Evolutionary conservation across 306 rosid species (phyloP).

Genomic region (Sophora flavescens): DNA sequence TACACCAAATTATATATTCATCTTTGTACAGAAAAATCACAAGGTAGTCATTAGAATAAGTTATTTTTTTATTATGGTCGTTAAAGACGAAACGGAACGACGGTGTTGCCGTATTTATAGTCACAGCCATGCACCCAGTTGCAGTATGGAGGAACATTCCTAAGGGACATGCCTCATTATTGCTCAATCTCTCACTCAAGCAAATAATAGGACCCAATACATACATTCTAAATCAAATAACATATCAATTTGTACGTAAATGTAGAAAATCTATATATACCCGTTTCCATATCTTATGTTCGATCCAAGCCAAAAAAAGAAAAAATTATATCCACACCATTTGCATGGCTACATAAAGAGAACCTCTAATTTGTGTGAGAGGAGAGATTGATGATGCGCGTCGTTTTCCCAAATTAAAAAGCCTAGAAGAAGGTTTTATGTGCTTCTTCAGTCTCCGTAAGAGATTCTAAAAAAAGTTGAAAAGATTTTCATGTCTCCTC

Average conservation of each 20-base stretch:
- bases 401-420: conserved; percentile 35
- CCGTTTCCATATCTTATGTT: conserved; percentile 38
- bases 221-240: not conserved
- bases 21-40: not conserved
- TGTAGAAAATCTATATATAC: not conserved
- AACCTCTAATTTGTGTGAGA: conserved; percentile 37
- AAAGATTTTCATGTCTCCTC: conserved; percentile 57
- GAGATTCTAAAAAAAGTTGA: conserved; percentile 41
- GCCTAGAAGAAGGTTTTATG: conserved; percentile 14
- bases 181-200: not conserved
- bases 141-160: conserved; percentile 59
- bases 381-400: conserved; percentile 1
- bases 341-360: conserved; percentile 45
- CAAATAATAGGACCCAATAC: conserved; percentile 4
- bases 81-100: conserved; percentile 14
- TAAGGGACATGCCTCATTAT: conserved; percentile 44
- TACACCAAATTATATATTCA: conserved; percentile 26
- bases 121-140: conserved; percentile 1
- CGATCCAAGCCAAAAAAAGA: not conserved
- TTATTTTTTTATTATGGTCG: conserved; percentile 8
- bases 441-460: conserved; percentile 15
- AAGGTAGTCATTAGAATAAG: not conserved
- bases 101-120: conserved; percentile 43
- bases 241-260: not conserved
- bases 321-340: not conserved